Evolutionary conservation across 768 basidiomycete genomes (phyloP).

Genomic region (Hericium erinaceus): DNA sequence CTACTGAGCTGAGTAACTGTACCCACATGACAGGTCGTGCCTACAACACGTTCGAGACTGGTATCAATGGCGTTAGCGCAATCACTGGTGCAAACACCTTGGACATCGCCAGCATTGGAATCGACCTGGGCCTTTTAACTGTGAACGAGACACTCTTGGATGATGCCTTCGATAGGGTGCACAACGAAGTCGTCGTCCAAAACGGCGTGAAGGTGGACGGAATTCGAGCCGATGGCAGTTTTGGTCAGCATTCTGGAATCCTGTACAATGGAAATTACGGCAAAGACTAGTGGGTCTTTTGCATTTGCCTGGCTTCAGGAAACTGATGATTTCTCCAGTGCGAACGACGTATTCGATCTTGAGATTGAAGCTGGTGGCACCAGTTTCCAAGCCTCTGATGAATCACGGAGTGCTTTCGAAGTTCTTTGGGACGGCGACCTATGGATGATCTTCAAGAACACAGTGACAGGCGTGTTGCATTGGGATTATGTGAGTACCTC

Average conservation of each 20-base stretch:
- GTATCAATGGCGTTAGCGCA: conserved; percentile 21
- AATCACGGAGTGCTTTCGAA: conserved; percentile 35
- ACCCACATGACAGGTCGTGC: conserved; percentile 40
- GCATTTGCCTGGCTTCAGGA: background rate
- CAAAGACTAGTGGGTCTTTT: conserved; percentile 28
- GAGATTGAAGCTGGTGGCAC: conserved; percentile 55
- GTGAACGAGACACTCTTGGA: conserved; percentile 35
- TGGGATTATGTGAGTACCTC: conserved; percentile 54
- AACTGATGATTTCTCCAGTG: conserved; percentile 22
- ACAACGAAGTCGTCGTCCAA: conserved; percentile 40
- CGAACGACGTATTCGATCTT: conserved; percentile 47
- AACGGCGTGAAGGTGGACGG: conserved; percentile 45
- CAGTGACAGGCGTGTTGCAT: conserved; percentile 42
- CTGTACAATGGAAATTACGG: conserved; percentile 66
- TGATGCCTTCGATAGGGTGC: conserved; percentile 42
- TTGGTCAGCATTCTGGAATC: conserved; percentile 46
- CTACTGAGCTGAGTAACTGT: conserved; percentile 35
- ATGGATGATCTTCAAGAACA: conserved; percentile 61
- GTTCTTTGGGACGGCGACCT: conserved; percentile 42
- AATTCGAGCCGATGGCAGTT: conserved; percentile 33
- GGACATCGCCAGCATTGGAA: conserved; percentile 54
- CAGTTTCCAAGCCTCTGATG: conserved; percentile 30
- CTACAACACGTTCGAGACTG: conserved; percentile 38
- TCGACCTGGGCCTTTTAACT: conserved; percentile 35
- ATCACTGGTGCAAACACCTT: conserved; percentile 54